Conservation (phyloP, 495 filamentous ascomycete species). For the Hypoxylon crocopeplum region DNA sequence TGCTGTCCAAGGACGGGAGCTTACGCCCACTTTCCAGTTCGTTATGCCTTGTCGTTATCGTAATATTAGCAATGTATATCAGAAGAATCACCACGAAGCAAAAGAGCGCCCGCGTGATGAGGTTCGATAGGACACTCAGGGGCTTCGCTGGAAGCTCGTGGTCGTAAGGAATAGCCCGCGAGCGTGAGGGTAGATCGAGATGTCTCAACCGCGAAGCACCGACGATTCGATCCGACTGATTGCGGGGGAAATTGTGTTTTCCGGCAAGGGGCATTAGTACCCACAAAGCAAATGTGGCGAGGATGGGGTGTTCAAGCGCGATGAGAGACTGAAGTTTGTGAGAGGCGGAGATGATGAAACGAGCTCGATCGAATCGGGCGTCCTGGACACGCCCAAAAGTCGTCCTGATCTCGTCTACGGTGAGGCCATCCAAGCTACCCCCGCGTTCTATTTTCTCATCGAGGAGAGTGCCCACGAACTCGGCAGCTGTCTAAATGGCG, state of each 20-base stretch:
- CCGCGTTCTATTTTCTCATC: background rate
- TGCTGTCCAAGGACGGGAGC: background rate
- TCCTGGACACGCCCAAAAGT: background rate
- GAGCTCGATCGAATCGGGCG: conserved; percentile 2
- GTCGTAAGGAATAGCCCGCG: conserved; percentile 1
- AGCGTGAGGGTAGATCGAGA: background rate
- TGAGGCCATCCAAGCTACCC: background rate
- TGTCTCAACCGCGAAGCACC: conserved; percentile 1
- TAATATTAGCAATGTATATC: background rate
- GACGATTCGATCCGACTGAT: background rate
- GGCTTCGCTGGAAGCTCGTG: conserved; percentile 23
- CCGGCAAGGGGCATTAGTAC: background rate
- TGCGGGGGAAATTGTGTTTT: background rate
- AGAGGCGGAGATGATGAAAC: background rate
- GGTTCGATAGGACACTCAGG: background rate
- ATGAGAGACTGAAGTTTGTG: conserved; percentile 4
- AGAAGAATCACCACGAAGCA: background rate
- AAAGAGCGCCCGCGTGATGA: background rate
- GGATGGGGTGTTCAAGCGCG: conserved; percentile 4
- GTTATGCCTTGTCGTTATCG: too few species aligned
- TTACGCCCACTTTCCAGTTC: too few species aligned
- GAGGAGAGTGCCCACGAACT: conserved; percentile 39
- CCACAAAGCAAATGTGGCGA: background rate
- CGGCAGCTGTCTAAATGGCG: conserved; percentile 48
- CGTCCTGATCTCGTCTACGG: conserved; percentile 8